These are phyloP conservation scores for Solanum tacnaense DNA, from an alignment of 257 asterid species.

Conservation along the genomic window DNA sequence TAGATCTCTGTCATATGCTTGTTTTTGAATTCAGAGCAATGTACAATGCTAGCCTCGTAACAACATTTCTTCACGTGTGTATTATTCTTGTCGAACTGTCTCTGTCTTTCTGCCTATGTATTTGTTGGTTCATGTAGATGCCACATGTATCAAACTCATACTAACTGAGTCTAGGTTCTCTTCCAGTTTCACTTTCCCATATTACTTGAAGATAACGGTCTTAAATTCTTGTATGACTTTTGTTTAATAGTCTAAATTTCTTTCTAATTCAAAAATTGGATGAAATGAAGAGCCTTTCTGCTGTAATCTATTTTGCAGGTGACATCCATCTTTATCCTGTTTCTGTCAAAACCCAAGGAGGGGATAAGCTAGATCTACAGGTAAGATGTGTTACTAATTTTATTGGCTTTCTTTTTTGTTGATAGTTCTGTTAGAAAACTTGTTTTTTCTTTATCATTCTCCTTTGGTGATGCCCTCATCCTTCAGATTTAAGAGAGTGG, in stretches of 20 bases:
- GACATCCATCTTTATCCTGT: slow-evolving; percentile 83
- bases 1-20: background rate
- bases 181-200: background rate
- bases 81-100: background rate
- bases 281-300: background rate
- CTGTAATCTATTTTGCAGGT: slow-evolving; percentile 33
- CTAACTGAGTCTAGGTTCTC: background rate
- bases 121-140: background rate
- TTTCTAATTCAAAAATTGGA: background rate
- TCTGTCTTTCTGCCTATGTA: background rate
- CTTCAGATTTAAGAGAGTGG: background rate
- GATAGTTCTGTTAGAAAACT: background rate
- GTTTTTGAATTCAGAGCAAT: background rate
- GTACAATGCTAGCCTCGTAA: background rate
- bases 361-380: slow-evolving; percentile 86
- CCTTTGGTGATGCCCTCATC: background rate
- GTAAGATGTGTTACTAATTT: slow-evolving; percentile 26
- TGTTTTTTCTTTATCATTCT: background rate
- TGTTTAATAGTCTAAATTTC: background rate
- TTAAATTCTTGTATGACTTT: background rate
- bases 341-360: slow-evolving; percentile 71
- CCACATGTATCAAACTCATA: background rate
- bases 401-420: background rate
- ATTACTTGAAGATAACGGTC: background rate
- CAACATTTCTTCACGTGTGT: background rate